phyloP scores from a whole-genome alignment of 139 green algal species.

The Micractinium conductrix region DNA sequence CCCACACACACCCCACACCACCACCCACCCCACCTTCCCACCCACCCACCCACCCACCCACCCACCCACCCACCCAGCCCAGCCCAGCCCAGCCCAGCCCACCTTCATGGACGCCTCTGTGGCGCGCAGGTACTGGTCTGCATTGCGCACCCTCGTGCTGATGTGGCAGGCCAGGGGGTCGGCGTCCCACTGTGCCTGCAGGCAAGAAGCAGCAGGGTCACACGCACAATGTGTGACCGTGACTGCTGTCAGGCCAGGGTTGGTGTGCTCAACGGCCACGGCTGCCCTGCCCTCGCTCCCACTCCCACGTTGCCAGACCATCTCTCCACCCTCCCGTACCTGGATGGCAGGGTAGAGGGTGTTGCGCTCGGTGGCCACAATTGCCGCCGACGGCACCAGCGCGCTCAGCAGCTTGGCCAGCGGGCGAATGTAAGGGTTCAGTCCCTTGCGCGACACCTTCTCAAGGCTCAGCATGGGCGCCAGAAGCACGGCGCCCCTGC shows the following conservation, averaged over 20 bases:
- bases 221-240: not conserved
- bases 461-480: constrained; percentile 79
- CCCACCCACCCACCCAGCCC: not conserved
- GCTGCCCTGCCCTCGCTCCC: not conserved
- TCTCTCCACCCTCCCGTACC: not conserved
- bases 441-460: constrained; percentile 56
- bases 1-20: not conserved
- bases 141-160: constrained; percentile 48
- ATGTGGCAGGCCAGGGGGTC: constrained; percentile 50
- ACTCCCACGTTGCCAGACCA: no score
- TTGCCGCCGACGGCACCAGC: constrained; percentile 44
- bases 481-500: constrained; percentile 64
- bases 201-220: not conserved
- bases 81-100: no score
- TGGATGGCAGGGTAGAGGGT: constrained; percentile 62
- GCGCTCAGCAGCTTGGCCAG: constrained; percentile 50
- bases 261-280: not conserved
- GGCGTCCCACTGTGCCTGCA: constrained; percentile 36
- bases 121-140: constrained; percentile 59
- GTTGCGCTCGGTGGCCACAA: constrained; percentile 55
- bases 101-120: constrained; percentile 40
- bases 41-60: not conserved
- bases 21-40: not conserved
- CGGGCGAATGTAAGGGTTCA: constrained; percentile 67
- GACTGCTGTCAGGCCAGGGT: not conserved